Conservation (phyloP, 2,329 filamentous ascomycete genomes). For the Dichotomopilus funicola region DNA sequence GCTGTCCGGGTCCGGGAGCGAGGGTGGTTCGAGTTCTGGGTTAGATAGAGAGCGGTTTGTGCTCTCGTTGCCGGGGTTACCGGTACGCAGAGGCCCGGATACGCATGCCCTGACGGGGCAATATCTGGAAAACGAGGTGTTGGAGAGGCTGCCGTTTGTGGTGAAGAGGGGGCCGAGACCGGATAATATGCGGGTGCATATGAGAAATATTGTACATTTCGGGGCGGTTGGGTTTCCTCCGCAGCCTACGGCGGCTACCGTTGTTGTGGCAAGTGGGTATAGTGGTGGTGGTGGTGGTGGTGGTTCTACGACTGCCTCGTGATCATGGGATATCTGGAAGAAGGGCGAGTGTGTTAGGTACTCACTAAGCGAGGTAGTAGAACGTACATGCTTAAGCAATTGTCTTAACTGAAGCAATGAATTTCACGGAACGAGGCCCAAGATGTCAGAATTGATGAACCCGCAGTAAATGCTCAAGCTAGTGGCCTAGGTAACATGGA, state of each 20-base stretch:
- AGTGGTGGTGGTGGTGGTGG: too few relatives aligned
- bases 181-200: constrained; percentile 25
- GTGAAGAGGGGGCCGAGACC: constrained; percentile 22
- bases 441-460: too few relatives aligned
- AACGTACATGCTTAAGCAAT: too few relatives aligned
- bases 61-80: constrained; percentile 23
- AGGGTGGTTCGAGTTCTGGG: background rate
- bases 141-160: constrained; percentile 16
- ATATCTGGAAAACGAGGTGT: constrained; percentile 17
- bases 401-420: too few relatives aligned
- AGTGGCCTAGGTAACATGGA: constrained; percentile 5
- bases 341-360: too few relatives aligned
- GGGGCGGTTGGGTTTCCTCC: background rate
- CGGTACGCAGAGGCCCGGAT: constrained; percentile 1
- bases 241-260: background rate
- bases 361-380: too few relatives aligned
- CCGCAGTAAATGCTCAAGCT: background rate
- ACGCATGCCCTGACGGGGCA: constrained; percentile 11
- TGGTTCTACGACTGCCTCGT: too few relatives aligned
- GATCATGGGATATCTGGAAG: too few relatives aligned
- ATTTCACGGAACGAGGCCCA: too few relatives aligned
- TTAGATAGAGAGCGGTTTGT: constrained; percentile 14
- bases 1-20: too few relatives aligned
- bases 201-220: constrained; percentile 3
- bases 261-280: too few relatives aligned